Evolutionary conservation across 257 asterid genomes (phyloP).

Genomic region (Solanum piurae): DNA sequence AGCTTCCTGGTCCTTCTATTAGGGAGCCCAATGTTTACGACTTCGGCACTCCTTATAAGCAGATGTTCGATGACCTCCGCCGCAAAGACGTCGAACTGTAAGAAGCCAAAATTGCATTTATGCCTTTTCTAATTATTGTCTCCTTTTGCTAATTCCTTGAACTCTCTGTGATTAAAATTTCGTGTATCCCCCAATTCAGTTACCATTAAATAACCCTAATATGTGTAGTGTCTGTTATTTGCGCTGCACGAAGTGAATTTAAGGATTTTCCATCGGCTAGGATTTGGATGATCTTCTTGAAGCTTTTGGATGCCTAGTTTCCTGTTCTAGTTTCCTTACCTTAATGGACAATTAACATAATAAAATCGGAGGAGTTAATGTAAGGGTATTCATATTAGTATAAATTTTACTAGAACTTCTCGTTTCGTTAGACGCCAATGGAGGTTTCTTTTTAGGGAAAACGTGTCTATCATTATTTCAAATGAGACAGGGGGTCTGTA

Average conservation of each 20-base stretch:
- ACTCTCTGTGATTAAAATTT: background rate
- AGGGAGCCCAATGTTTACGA: conserved; percentile 97
- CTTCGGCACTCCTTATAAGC: conserved; percentile 91
- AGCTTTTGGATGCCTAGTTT: background rate
- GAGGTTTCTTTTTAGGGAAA: background rate
- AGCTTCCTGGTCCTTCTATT: conserved; percentile 98
- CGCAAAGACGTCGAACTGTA: conserved; percentile 92
- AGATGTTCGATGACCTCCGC: conserved; percentile 94
- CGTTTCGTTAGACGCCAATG: background rate
- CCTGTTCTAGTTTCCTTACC: background rate
- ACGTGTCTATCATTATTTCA: background rate
- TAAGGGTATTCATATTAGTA: background rate
- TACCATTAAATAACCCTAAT: background rate
- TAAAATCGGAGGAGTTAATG: background rate
- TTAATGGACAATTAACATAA: background rate
- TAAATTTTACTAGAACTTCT: background rate
- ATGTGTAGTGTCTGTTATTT: background rate
- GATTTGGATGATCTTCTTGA: background rate
- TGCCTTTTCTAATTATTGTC: background rate
- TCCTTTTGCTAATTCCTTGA: background rate
- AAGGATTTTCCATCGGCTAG: background rate
- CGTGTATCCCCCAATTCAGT: background rate
- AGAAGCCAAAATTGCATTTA: background rate
- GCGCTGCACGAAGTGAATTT: background rate
- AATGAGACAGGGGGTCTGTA: background rate